Evolutionary conservation across 1,284 basidiomycete species (phyloP).

Genomic region (Apiotrichum laibachii): DNA sequence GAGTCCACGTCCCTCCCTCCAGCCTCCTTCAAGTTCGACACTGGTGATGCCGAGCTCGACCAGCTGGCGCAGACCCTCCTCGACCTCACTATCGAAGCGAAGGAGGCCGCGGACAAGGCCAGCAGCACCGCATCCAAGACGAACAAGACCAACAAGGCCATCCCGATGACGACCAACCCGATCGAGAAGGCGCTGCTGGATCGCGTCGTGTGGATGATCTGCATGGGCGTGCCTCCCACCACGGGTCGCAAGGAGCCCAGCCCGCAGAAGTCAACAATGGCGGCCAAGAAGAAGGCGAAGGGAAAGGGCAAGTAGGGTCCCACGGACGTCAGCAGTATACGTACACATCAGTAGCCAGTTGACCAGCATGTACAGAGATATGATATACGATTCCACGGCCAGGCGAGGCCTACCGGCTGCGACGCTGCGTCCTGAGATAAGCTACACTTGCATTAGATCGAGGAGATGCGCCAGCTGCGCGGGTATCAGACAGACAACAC

Average conservation of each 20-base stretch:
- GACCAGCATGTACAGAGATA: no score
- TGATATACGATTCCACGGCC: no score
- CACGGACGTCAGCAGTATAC: not conserved
- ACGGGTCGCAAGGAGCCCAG: not conserved
- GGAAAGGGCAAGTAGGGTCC: not conserved
- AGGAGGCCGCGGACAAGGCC: no score
- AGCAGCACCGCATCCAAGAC: no score
- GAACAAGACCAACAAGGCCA: no score
- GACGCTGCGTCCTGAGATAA: no score
- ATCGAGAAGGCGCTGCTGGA: conserved; percentile 1
- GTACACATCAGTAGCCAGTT: not conserved
- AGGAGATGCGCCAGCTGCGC: no score
- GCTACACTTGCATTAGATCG: no score
- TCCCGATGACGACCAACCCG: not conserved
- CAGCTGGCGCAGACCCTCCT: not conserved
- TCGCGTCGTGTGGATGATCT: not conserved
- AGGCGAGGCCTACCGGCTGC: no score
- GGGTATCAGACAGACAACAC: not conserved
- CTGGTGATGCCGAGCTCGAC: not conserved
- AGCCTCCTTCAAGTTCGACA: no score
- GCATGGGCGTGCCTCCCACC: not conserved
- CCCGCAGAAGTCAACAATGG: not conserved
- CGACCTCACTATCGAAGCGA: not conserved
- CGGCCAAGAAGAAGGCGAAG: not conserved
- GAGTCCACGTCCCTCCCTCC: not conserved